phyloP scores from a whole-genome alignment of 345 rosid genomes.

The Mangifera indica region DNA sequence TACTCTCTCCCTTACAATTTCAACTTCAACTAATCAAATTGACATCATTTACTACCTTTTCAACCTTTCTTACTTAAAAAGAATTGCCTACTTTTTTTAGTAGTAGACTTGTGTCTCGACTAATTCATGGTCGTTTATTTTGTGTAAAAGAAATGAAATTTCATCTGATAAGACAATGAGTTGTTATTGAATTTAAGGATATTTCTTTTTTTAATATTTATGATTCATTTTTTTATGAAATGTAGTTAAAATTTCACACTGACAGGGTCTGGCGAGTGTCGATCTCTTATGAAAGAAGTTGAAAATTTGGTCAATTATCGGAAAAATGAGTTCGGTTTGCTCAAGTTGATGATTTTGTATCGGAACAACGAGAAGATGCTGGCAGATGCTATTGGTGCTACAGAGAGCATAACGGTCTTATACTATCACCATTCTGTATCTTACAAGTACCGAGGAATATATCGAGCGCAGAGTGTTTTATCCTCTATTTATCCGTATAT shows the following conservation, averaged over 20 bases:
- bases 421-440: constrained; percentile 65
- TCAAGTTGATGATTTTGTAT: constrained; percentile 59
- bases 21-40: too few relatives aligned
- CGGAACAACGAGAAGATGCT: constrained; percentile 61
- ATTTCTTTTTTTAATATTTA: too few relatives aligned
- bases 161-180: too few relatives aligned
- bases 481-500: constrained; percentile 52
- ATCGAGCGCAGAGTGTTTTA: constrained; percentile 57
- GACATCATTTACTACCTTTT: too few relatives aligned
- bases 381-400: constrained; percentile 64
- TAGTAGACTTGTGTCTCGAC: too few relatives aligned
- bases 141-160: too few relatives aligned
- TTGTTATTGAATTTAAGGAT: too few relatives aligned
- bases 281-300: constrained; percentile 67
- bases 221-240: background rate
- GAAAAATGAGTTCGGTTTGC: constrained; percentile 40
- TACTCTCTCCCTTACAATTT: constrained; percentile 18
- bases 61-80: too few relatives aligned
- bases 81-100: too few relatives aligned
- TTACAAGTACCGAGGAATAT: constrained; percentile 67
- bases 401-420: constrained; percentile 45
- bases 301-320: constrained; percentile 32
- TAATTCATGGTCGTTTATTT: too few relatives aligned
- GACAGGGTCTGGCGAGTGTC: constrained; percentile 91
- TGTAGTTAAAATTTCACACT: constrained; percentile 7